Base-by-base conservation (phyloP, 2,329 filamentous ascomycete genomes). In the Trichocomaceae sp. region DNA sequence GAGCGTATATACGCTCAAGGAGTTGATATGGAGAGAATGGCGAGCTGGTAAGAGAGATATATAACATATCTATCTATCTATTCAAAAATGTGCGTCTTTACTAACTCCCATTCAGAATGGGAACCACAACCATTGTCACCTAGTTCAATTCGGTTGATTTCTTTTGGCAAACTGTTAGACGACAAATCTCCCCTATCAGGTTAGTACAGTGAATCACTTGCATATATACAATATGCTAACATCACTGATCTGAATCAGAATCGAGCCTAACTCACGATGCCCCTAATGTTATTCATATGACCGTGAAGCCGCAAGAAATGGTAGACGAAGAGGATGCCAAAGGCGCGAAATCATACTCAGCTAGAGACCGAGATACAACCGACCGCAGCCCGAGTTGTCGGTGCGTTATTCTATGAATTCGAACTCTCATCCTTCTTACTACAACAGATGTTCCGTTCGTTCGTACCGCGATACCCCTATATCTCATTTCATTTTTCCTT, bases 271-370 rank as follows among this genome's bases (percentile, higher is more conserved):
- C 83, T 65, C 78, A 79, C 29, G 85, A 90, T 59, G 77, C 79
- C 10, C 83, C 88, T 7, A 95, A 95, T 62, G 88, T 95, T 26
- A 84, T 96, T n/a, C 90, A 96, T 71, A 95, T 96, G 90, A 92
- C 88, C 5, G 84, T 96, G 63, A 87, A 88, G 63, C 90, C 90
- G 2, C 86, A 90, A 66, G 89, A 95, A 66, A 81, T 87, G 39
- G 77, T 92, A 58, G 86, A 95, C 60, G 90, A 93, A 65, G 85
- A 88, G 63, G 86, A 89, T 62, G 84, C 86, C 55, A 86, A 85
- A 66, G 81, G 82, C 33, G 79, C 81, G 56, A 87, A 86, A 69
- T 63, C 66, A 29, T 72, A 75, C 50, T 72, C 74, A 60, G 63
- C 72, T 41, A 75, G 80, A 58, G 75, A 78, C 54, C 70, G 75